A percentile compares a stretch with the other conserved stretches of the same genome.
Conservation (phyloP, 1,139 yeast genomes). For the Suhomyces taliae region DNA sequence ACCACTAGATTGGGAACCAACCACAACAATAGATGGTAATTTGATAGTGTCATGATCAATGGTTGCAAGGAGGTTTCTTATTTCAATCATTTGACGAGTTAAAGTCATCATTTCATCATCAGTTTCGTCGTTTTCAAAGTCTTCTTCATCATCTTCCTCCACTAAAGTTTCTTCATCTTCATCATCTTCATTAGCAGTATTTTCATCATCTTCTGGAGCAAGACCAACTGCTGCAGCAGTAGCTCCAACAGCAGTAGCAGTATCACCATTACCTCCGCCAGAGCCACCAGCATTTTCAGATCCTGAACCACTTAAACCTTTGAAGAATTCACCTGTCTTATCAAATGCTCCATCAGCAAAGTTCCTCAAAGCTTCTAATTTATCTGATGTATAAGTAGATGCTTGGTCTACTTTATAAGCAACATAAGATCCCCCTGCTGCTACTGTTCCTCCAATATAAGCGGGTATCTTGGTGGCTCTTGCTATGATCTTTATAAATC, state of each 20-base stretch:
- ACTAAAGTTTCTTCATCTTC: slow-evolving; percentile 33
- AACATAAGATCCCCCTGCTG: slow-evolving; percentile 92
- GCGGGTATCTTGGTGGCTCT: slow-evolving; percentile 63
- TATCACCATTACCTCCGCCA: slow-evolving; percentile 31
- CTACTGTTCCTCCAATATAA: slow-evolving; percentile 84
- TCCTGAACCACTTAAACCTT: slow-evolving; percentile 18
- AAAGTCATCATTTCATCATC: slow-evolving; percentile 79
- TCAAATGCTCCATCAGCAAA: slow-evolving; percentile 49
- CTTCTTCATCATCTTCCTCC: slow-evolving; percentile 40
- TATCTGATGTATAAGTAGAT: slow-evolving; percentile 65
- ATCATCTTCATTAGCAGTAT: slow-evolving; percentile 21
- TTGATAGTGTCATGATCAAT: slow-evolving; percentile 80
- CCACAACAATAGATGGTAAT: slow-evolving; percentile 91
- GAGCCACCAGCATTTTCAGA: slow-evolving; percentile 15
- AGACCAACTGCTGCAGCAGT: slow-evolving; percentile 48
- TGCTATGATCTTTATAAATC: slow-evolving; percentile 50
- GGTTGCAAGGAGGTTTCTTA: slow-evolving; percentile 72
- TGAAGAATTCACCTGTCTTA: slow-evolving; percentile 45
- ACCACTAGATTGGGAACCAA: slow-evolving; percentile 97
- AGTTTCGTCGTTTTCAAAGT: slow-evolving; percentile 50
- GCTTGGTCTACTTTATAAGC: slow-evolving; percentile 92
- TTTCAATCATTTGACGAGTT: slow-evolving; percentile 96
- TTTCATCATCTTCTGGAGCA: slow-evolving; percentile 26
- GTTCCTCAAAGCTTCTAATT: slow-evolving; percentile 60
- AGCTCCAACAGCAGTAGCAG: slow-evolving; percentile 44